Conservation (phyloP, 805 yeast species). For the Starmerella sp. region DNA sequence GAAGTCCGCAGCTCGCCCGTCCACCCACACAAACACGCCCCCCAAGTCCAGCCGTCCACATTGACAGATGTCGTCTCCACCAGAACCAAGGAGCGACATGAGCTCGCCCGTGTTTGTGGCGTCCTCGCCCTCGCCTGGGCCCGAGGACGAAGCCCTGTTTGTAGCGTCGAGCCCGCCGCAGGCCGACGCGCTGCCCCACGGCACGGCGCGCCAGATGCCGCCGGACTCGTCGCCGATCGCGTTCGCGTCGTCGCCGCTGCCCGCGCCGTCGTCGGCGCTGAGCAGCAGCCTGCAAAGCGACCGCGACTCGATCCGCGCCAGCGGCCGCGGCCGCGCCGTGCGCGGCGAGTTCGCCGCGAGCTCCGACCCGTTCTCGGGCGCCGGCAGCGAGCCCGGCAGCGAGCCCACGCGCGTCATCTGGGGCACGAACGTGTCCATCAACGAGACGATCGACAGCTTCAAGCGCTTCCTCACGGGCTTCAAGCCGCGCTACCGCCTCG, state of each 20-base stretch:
- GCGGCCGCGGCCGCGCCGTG: slow-evolving; percentile 4
- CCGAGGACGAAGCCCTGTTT: slow-evolving; percentile 8
- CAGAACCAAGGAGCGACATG: slow-evolving; percentile 12
- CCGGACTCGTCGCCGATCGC: slow-evolving; percentile 20
- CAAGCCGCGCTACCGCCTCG: slow-evolving; percentile 61
- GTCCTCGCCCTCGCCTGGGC: slow-evolving; percentile 2
- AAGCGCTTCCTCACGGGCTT: slow-evolving; percentile 75
- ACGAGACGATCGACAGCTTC: slow-evolving; percentile 70
- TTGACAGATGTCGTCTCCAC: slow-evolving; percentile 12
- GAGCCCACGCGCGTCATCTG: slow-evolving; percentile 88
- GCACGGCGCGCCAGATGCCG: neutral
- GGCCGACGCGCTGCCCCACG: slow-evolving; percentile 2
- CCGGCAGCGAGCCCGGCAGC: slow-evolving; percentile 10
- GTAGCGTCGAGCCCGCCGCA: slow-evolving; percentile 16
- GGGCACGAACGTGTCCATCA: slow-evolving; percentile 96
- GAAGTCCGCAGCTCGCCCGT: neutral
- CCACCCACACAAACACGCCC: neutral
- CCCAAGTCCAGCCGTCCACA: neutral
- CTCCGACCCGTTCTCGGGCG: slow-evolving; percentile 6
- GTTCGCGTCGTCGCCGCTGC: slow-evolving; percentile 20
- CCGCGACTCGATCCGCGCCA: slow-evolving; percentile 14
- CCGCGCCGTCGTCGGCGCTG: slow-evolving; percentile 9
- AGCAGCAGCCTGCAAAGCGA: slow-evolving; percentile 17
- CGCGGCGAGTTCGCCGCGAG: slow-evolving; percentile 21
- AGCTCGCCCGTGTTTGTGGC: slow-evolving; percentile 18